Evolutionary conservation across 805 yeast genomes (phyloP), one percentile per base, ranked within the genome.

Genomic region (Pichia exigua): DNA sequence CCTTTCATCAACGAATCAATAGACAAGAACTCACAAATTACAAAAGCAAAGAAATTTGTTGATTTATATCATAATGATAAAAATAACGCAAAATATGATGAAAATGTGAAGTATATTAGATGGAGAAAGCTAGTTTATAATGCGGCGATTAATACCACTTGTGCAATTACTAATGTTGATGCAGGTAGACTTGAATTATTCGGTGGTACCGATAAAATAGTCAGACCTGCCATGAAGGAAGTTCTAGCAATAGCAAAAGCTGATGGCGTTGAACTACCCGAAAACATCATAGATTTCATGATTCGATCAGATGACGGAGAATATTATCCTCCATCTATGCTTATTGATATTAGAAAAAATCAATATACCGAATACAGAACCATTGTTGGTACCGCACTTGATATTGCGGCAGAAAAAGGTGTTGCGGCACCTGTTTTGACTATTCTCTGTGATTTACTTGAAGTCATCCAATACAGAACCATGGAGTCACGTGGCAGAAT

Each of bases 111-210:
- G 53, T 70, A 56, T 60, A 68, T 71, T 30, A 64, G 81, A 58
- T 73, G 78, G 76, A 65, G 70, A 45, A 76, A 76, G 54, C 63
- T 76, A 54, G 65, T 76, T 26, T 76, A 75, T 62, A 76, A 76
- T 53, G 76, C 76, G 40, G 65, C 77, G 1, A 65, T 73, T 48
- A 76, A 76, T 61, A 66, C 80, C 2, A 62, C 74, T 9, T 67
- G 77, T 56, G 71, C 76, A 4, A 60, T 73, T 49, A 72, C 75
- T 24, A 61, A 66, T 40, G 65, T 69, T 43, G 77, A 73, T 48
- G 68, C 66, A 38, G 76, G 76, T 27, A 64, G 72, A 39, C 49
- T 69, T 17, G 66, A 60, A 32, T 10, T 59, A 1, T 66, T 61
- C 50, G 66, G 66, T 22, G 68, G 66, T 44, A 54, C 56, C 30